These are phyloP conservation scores for Pichia cactophila DNA, from an alignment of 1,139 yeast species.

Conservation along the genomic window DNA sequence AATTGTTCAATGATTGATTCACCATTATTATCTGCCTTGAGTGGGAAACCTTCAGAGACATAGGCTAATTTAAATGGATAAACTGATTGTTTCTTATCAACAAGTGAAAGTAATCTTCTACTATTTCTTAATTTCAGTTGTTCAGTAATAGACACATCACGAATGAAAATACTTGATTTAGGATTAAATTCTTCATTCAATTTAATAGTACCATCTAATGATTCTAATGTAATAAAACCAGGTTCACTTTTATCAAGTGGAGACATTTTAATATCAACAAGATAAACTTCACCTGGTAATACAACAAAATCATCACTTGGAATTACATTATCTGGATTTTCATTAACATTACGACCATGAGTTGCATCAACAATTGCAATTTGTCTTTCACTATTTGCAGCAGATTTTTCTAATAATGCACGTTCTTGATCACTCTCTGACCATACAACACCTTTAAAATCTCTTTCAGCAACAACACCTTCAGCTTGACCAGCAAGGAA, in stretches of 20 bases:
- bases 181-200: constrained; percentile 42
- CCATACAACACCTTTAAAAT: constrained; percentile 91
- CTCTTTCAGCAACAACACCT: constrained; percentile 83
- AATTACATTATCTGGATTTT: constrained; percentile 38
- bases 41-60: constrained; percentile 53
- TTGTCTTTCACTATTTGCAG: constrained; percentile 30
- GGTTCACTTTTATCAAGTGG: constrained; percentile 45
- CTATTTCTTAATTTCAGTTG: constrained; percentile 70
- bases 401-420: constrained; percentile 41
- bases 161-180: constrained; percentile 66
- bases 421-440: constrained; percentile 75
- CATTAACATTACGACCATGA: constrained; percentile 25
- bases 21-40: constrained; percentile 28
- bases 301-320: constrained; percentile 75
- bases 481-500: constrained; percentile 95
- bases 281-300: constrained; percentile 77
- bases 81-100: constrained; percentile 73
- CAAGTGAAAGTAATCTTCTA: constrained; percentile 59
- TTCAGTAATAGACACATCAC: constrained; percentile 76
- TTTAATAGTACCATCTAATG: constrained; percentile 53
- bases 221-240: constrained; percentile 62
- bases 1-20: constrained; percentile 28
- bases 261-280: constrained; percentile 75
- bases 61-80: constrained; percentile 84
- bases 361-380: constrained; percentile 31